Conservation (phyloP, 208 protist genomes). For the Wallacemonas sp. region DNA sequence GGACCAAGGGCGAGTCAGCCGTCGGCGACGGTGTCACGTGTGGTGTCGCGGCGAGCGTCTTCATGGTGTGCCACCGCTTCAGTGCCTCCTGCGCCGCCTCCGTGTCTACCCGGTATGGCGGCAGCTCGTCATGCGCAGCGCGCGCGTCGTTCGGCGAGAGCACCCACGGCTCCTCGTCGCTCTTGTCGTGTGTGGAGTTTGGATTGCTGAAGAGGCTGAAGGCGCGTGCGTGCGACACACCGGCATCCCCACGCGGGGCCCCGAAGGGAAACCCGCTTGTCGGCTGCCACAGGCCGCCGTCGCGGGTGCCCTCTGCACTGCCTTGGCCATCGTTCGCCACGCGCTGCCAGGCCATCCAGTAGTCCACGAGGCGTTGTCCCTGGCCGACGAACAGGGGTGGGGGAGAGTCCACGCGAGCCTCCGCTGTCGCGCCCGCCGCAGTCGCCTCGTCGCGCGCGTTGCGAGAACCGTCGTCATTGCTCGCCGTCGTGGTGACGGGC, state of each 20-base stretch:
- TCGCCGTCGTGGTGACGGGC: too few species aligned
- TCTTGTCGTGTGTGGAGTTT: background rate
- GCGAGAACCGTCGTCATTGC: too few species aligned
- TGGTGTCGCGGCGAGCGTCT: background rate
- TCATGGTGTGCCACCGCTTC: background rate
- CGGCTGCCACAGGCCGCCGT: background rate
- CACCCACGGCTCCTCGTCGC: constrained; percentile 1
- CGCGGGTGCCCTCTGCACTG: background rate
- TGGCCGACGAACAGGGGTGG: constrained; percentile 1
- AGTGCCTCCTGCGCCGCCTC: background rate
- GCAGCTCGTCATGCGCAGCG: background rate
- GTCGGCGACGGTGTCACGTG: too few species aligned
- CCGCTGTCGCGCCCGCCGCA: background rate
- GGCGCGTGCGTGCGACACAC: background rate
- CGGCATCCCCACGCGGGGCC: background rate
- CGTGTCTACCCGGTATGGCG: background rate
- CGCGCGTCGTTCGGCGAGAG: background rate
- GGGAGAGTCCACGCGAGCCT: background rate
- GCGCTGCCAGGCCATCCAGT: constrained; percentile 7
- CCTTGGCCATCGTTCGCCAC: too few species aligned
- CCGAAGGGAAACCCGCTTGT: background rate
- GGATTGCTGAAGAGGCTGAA: constrained; percentile 1
- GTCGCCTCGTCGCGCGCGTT: background rate
- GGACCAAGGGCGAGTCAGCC: too few species aligned
- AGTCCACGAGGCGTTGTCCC: constrained; percentile 3